Percentiles rank a stretch among this genome's conserved stretches.
These are phyloP conservation scores for Phytophthora capsici DNA, from an alignment of 352 stramenopile species.

Conservation along the genomic window DNA sequence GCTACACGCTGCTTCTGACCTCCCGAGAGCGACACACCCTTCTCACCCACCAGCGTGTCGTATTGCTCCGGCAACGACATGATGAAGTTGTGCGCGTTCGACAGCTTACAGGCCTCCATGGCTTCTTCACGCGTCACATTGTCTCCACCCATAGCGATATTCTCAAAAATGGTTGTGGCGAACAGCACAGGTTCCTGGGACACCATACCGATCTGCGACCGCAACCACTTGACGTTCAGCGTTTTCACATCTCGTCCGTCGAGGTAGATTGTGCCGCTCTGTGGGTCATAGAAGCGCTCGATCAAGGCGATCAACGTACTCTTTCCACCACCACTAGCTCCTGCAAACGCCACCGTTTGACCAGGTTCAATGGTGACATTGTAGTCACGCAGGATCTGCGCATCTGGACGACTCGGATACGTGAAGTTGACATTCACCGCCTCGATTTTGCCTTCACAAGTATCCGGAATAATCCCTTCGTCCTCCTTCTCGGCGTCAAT, in stretches of 20 bases:
- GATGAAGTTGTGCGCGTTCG: slow-evolving; percentile 71
- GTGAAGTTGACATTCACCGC: slow-evolving; percentile 65
- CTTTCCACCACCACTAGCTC: slow-evolving; percentile 40
- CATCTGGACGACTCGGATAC: slow-evolving; percentile 65
- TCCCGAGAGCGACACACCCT: slow-evolving; percentile 83
- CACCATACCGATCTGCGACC: slow-evolving; percentile 71
- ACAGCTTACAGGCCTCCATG: slow-evolving; percentile 60
- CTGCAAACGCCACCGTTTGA: slow-evolving; percentile 41
- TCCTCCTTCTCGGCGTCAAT: slow-evolving; percentile 55
- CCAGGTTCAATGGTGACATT: slow-evolving; percentile 41
- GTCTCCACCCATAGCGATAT: slow-evolving; percentile 84
- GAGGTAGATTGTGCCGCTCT: slow-evolving; percentile 70
- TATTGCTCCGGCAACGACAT: slow-evolving; percentile 87
- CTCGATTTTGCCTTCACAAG: slow-evolving; percentile 47
- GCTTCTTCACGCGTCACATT: slow-evolving; percentile 71
- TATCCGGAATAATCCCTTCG: slow-evolving; percentile 31
- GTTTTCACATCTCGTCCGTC: slow-evolving; percentile 81
- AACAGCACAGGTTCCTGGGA: slow-evolving; percentile 92
- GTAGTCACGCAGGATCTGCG: slow-evolving; percentile 41
- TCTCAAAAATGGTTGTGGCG: slow-evolving; percentile 85
- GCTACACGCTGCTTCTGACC: slow-evolving; percentile 59
- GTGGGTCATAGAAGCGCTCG: slow-evolving; percentile 90
- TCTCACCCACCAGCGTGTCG: slow-evolving; percentile 62
- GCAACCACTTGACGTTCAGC: slow-evolving; percentile 79
- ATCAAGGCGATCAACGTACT: slow-evolving; percentile 62